Conservation (phyloP, 805 yeast genomes). For the Geotrichum ghanense region DNA sequence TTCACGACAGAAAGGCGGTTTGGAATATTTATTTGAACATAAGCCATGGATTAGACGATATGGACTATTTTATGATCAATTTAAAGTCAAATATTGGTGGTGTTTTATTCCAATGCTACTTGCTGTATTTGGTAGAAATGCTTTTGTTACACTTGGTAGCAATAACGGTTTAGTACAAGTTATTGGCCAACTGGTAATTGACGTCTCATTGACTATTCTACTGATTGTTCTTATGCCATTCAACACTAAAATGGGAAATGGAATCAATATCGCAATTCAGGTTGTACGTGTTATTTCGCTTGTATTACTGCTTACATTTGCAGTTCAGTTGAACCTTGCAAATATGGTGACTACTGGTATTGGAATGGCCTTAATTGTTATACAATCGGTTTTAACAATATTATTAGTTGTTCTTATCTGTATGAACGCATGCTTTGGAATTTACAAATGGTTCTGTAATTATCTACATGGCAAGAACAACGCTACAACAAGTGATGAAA, state of each 20-base stretch:
- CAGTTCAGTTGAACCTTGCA: constrained; percentile 19
- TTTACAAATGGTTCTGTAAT: constrained; percentile 1
- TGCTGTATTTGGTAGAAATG: constrained; percentile 21
- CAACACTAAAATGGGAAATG: constrained; percentile 22
- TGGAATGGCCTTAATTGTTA: constrained; percentile 22
- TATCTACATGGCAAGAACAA: neutral
- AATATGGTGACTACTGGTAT: constrained; percentile 21
- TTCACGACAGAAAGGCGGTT: constrained; percentile 13
- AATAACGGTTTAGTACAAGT: constrained; percentile 25
- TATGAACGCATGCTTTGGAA: constrained; percentile 1
- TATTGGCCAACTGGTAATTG: constrained; percentile 24
- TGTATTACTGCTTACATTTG: constrained; percentile 21
- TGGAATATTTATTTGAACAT: constrained; percentile 18
- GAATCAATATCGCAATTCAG: constrained; percentile 21
- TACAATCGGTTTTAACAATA: constrained; percentile 21
- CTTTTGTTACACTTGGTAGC: constrained; percentile 24
- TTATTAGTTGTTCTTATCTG: constrained; percentile 19
- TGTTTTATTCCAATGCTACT: constrained; percentile 18
- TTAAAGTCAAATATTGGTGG: constrained; percentile 25
- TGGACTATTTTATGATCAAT: constrained; percentile 26
- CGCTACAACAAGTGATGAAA: neutral
- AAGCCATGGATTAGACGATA: constrained; percentile 23
- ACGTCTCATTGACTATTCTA: constrained; percentile 14
- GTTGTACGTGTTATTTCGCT: constrained; percentile 21
- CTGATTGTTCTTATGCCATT: constrained; percentile 20